Conservation (phyloP, 306 rosid species). For the Dalbergia cultrata region DNA sequence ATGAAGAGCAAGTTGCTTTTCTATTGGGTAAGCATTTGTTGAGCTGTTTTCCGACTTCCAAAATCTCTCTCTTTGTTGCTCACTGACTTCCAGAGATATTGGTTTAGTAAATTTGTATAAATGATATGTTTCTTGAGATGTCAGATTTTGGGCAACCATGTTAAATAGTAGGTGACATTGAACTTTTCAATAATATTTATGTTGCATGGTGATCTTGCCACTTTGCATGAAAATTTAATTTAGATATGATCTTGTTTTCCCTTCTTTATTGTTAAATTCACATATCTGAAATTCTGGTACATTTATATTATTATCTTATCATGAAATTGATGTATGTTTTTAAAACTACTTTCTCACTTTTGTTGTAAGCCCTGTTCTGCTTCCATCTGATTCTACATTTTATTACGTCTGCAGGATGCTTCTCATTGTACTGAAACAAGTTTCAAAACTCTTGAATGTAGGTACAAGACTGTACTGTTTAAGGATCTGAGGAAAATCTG, state of each 20-base stretch:
- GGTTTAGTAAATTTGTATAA: slow-evolving; percentile 3
- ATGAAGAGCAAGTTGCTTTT: slow-evolving; percentile 69
- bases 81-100: not conserved
- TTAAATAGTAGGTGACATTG: not conserved
- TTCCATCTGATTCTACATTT: not conserved
- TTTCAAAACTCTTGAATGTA: slow-evolving; percentile 67
- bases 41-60: not conserved
- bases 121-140: not conserved
- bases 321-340: not conserved
- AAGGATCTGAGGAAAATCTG: slow-evolving; percentile 85
- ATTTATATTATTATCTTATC: not conserved
- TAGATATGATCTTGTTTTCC: not conserved
- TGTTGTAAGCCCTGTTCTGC: not conserved
- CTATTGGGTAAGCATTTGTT: slow-evolving; percentile 75
- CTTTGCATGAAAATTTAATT: not conserved
- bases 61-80: slow-evolving; percentile 8
- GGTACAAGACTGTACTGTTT: slow-evolving; percentile 66
- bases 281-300: not conserved
- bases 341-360: not conserved
- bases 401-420: slow-evolving; percentile 56
- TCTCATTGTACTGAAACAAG: slow-evolving; percentile 70
- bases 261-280: not conserved
- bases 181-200: not conserved
- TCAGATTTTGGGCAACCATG: not conserved
- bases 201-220: not conserved